These are phyloP conservation scores for Suillus fuscotomentosus DNA, from an alignment of 768 basidiomycete genomes.

Conservation along the genomic window DNA sequence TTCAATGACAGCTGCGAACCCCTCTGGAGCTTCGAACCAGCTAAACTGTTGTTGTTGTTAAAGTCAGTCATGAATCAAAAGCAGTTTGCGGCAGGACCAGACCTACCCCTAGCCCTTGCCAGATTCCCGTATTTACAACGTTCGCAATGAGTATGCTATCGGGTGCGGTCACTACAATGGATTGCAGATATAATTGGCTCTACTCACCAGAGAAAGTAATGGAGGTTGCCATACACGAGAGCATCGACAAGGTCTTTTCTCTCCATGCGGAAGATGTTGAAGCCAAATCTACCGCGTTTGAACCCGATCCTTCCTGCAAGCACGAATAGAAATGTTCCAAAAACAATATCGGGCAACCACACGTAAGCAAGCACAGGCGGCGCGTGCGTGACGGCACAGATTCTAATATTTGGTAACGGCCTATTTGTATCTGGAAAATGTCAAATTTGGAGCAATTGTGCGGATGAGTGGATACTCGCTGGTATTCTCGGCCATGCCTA, in stretches of 20 bases:
- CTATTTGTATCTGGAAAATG: background rate
- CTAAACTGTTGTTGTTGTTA: background rate
- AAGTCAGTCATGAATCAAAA: background rate
- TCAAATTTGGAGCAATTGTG: background rate
- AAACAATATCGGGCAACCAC: constrained; percentile 1
- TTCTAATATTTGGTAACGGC: background rate
- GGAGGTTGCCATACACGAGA: background rate
- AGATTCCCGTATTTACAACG: background rate
- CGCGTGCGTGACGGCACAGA: background rate
- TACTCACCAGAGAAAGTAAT: constrained; percentile 1
- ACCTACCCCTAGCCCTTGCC: background rate
- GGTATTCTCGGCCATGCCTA: background rate
- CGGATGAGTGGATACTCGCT: background rate
- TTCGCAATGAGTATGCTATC: background rate
- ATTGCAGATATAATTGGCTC: background rate
- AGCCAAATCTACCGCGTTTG: background rate
- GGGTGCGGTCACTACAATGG: background rate
- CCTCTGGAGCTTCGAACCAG: constrained; percentile 1
- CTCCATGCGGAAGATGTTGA: background rate
- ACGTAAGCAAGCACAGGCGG: background rate
- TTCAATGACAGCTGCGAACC: constrained; percentile 1
- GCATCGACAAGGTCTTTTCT: background rate
- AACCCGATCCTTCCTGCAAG: background rate
- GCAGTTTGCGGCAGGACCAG: too few relatives aligned
- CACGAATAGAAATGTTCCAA: constrained; percentile 1